Conservation (phyloP, 192 early-diverging fungal species). For the Ramicandelaber brevisporus region DNA sequence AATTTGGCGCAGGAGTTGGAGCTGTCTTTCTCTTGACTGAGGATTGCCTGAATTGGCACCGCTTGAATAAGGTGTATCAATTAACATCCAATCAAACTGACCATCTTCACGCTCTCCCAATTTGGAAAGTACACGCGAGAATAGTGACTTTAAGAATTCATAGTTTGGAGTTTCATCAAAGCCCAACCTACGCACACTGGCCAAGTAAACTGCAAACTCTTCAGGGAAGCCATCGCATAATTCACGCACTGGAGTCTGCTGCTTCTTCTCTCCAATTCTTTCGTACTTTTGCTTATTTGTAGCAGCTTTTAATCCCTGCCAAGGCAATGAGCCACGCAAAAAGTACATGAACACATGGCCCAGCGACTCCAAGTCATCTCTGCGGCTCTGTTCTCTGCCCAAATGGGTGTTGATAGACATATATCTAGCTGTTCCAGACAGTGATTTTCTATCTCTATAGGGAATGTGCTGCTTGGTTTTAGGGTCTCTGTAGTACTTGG, state of each 20-base stretch:
- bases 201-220: conserved; percentile 76
- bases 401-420: conserved; percentile 98
- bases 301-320: conserved; percentile 93
- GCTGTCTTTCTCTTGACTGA: too few relatives aligned
- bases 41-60: too few relatives aligned
- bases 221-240: conserved; percentile 78
- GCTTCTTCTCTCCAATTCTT: conserved; percentile 97
- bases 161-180: conserved; percentile 98
- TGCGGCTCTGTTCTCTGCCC: conserved; percentile 88
- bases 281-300: conserved; percentile 99
- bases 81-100: conserved; percentile 92
- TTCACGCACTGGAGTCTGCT: conserved; percentile 63
- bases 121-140: conserved; percentile 46
- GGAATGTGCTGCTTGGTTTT: conserved; percentile 94
- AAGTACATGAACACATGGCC: conserved; percentile 99
- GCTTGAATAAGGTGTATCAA: too few relatives aligned
- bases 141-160: conserved; percentile 65
- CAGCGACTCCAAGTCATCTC: conserved; percentile 90
- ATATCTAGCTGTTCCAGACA: conserved; percentile 91
- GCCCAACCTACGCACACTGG: conserved; percentile 68
- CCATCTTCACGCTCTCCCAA: conserved; percentile 63
- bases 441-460: conserved; percentile 80
- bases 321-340: conserved; percentile 74
- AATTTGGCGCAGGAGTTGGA: too few relatives aligned
- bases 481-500: conserved; percentile 90